Base-by-base conservation (phyloP, 495 filamentous ascomycete species). In the Annulohypoxylon moriforme region DNA sequence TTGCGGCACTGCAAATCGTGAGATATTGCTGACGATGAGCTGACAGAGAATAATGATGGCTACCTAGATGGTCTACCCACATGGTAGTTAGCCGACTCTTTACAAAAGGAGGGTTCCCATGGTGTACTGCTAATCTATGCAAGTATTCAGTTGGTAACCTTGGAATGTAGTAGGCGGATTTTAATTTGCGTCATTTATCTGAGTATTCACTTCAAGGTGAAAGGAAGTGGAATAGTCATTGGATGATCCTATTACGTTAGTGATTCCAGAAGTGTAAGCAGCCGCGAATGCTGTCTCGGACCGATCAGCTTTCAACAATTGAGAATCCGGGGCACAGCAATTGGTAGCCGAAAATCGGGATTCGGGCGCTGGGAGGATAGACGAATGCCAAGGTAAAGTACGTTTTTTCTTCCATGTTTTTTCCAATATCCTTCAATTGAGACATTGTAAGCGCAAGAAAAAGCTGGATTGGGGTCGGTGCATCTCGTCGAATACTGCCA, bases 381-480 rank as follows among this genome's bases (percentile, higher is more conserved):
- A 55, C 8, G 50, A 8, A 34, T 24, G 18, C n/a, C 25, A 13
- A 18, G 24, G 49, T 5, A n/a, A 18, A 50, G 31, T 13, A 50
- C 18, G 3, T 40, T 31, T 25, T 62, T 16, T 4, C 33, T 36
- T 36, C 3, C 8, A 10, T 20, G 44, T 4, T 61, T 13, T 49
- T 13, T 47, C 38, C 29, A 9, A 71, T 44, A 22, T 46, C 14
- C 27, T 60, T 61, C 22, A 22, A 53, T 60, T 13, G 44, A 44
- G 25, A 44, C 10, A 34, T n/a, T 27, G 57, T 49, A 62, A 62
- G 56, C 56, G 57, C 33, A 29, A 44, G 40, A 47, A 53, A 40
- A n/a, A 44, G 31, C 36, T 14, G 33, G 13, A 49, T 59, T 72
- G 57, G 64, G 63, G 64, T 49, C 57, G 49, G 22, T 38, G 38